phyloP scores from a whole-genome alignment of 352 stramenopile species.

The Globisporangium cylindrosporum region DNA sequence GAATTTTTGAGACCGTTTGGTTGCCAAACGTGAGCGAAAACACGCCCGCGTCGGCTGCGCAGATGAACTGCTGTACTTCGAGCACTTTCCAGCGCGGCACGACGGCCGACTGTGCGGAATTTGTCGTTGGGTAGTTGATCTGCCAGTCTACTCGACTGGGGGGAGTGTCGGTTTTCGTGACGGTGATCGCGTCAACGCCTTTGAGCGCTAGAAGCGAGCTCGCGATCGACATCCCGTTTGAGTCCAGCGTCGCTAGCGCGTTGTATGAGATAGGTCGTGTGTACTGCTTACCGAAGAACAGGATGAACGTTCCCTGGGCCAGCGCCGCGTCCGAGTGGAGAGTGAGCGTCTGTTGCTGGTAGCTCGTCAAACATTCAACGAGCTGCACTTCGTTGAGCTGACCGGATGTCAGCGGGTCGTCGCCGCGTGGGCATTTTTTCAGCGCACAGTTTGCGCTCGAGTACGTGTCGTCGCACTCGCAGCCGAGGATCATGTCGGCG shows the following conservation, averaged over 20 bases:
- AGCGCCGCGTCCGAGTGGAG: conserved; percentile 43
- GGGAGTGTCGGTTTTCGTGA: conserved; percentile 30
- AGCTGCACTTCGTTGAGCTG: conserved; percentile 70
- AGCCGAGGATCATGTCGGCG: conserved; percentile 72
- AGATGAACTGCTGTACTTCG: conserved; percentile 81
- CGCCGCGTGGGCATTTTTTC: conserved; percentile 58
- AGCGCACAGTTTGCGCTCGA: conserved; percentile 45
- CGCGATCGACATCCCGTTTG: conserved; percentile 44
- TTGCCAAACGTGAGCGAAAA: conserved; percentile 63
- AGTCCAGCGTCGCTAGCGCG: conserved; percentile 42
- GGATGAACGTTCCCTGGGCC: conserved; percentile 50
- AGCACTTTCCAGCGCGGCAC: conserved; percentile 50
- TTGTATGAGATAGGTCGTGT: conserved; percentile 61
- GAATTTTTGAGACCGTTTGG: conserved; percentile 52
- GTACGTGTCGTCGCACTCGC: conserved; percentile 68
- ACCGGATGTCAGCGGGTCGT: conserved; percentile 62
- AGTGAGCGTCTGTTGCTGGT: conserved; percentile 55
- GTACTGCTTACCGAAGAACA: conserved; percentile 62
- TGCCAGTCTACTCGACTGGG: conserved; percentile 43
- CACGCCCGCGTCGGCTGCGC: conserved; percentile 50
- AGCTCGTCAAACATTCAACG: conserved; percentile 52
- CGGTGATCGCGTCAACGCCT: conserved; percentile 35
- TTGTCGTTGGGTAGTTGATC: conserved; percentile 45
- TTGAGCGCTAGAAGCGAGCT: conserved; percentile 41
- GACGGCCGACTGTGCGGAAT: conserved; percentile 48